Evolutionary conservation across 2,329 filamentous ascomycete genomes (phyloP).

Genomic region (Xylariaceae sp.): DNA sequence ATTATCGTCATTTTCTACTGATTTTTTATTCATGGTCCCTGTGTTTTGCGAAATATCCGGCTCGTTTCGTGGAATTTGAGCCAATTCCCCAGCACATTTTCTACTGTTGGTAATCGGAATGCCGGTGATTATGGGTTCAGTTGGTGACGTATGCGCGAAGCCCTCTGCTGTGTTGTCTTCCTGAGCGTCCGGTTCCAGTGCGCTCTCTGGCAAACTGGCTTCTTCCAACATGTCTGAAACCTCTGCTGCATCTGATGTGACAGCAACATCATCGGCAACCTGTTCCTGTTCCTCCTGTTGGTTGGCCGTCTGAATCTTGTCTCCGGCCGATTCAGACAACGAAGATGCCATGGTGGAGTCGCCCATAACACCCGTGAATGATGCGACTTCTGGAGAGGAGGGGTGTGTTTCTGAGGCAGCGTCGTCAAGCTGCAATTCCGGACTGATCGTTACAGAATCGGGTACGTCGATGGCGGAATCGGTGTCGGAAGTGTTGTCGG

Average conservation of each 20-base stretch:
- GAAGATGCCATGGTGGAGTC: conserved; percentile 61
- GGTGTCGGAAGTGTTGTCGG: conserved; percentile 39
- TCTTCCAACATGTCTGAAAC: conserved; percentile 10
- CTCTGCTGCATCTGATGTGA: conserved; percentile 12
- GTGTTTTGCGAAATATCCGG: conserved; percentile 18
- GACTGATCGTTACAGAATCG: conserved; percentile 31
- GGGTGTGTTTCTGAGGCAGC: conserved; percentile 54
- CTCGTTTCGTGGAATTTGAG: conserved; percentile 22
- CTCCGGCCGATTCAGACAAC: conserved; percentile 57
- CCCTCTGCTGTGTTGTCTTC: conserved; percentile 8
- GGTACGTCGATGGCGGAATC: conserved; percentile 53
- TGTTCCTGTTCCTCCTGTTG: conserved; percentile 34
- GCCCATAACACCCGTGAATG: conserved; percentile 47
- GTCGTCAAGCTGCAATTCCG: conserved; percentile 44
- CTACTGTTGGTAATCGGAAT: conserved; percentile 20
- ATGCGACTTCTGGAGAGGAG: conserved; percentile 47
- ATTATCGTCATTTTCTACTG: conserved; percentile 18
- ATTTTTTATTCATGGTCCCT: conserved; percentile 14
- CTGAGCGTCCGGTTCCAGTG: conserved; percentile 3
- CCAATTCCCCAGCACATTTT: conserved; percentile 22
- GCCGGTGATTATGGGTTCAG: conserved; percentile 18
- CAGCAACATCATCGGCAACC: conserved; percentile 10
- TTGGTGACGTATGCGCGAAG: conserved; percentile 10
- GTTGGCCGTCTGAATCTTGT: conserved; percentile 45
- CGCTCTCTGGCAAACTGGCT: conserved; percentile 9